Percentiles rank a stretch among this genome's conserved stretches.
These are phyloP conservation scores for Pichia californica DNA, from an alignment of 805 yeast species.

Conservation along the genomic window DNA sequence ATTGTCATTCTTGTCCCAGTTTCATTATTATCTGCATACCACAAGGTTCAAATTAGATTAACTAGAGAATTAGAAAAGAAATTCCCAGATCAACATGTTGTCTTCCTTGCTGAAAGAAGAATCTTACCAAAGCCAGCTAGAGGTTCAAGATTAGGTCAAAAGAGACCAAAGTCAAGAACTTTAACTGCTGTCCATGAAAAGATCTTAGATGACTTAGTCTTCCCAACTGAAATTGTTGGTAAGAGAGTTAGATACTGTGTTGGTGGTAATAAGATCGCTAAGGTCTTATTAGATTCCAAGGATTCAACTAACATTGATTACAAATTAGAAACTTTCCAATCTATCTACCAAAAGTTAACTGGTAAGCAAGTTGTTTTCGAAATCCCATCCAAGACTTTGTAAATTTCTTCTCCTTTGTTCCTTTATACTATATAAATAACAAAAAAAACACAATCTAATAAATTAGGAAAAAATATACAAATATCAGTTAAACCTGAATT, in stretches of 20 bases:
- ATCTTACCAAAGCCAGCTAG: slow-evolving; percentile 99
- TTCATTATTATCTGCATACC: slow-evolving; percentile 87
- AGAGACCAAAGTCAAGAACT: slow-evolving; percentile 99
- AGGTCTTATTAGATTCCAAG: slow-evolving; percentile 96
- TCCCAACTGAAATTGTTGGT: slow-evolving; percentile 99
- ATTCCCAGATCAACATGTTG: slow-evolving; percentile 99
- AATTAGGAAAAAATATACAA: background rate
- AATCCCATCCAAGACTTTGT: slow-evolving; percentile 59
- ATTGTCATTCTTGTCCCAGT: slow-evolving; percentile 97
- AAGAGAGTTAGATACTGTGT: slow-evolving; percentile 98
- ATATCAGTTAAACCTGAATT: background rate
- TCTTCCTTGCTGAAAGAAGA: slow-evolving; percentile 99
- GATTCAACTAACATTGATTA: slow-evolving; percentile 94
- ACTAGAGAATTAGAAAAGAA: slow-evolving; percentile 99
- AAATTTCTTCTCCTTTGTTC: slow-evolving; percentile 24
- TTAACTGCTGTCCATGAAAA: slow-evolving; percentile 98
- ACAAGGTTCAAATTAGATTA: slow-evolving; percentile 94
- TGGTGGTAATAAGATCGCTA: slow-evolving; percentile 98
- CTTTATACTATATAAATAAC: background rate
- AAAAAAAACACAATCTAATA: background rate
- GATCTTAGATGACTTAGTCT: slow-evolving; percentile 96
- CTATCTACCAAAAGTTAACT: slow-evolving; percentile 96
- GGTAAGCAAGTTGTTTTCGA: slow-evolving; percentile 99
- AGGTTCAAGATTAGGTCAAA: slow-evolving; percentile 87
- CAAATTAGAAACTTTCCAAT: slow-evolving; percentile 99